Evolutionary conservation across 164 flowering plant genomes (phyloP).

Genomic region (Cinnamomum chago): DNA sequence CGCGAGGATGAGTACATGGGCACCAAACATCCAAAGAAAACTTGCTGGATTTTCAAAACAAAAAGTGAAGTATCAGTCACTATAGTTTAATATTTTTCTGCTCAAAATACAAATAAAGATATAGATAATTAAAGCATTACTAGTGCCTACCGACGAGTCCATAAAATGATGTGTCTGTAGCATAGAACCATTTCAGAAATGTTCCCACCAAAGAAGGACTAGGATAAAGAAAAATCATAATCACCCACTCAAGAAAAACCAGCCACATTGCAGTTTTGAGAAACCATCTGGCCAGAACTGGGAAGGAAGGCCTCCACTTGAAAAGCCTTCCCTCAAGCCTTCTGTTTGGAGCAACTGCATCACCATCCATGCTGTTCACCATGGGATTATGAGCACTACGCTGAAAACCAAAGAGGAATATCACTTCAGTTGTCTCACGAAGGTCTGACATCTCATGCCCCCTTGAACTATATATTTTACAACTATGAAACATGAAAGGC

Average conservation of each 20-base stretch:
- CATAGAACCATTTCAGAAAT: conserved; percentile 17
- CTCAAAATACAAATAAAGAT: background rate
- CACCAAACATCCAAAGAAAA: conserved; percentile 50
- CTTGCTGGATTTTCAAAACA: conserved; percentile 44
- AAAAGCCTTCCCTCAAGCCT: conserved; percentile 2
- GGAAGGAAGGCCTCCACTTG: conserved; percentile 18
- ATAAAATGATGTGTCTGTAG: conserved; percentile 33
- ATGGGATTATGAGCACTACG: conserved; percentile 12
- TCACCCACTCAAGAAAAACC: conserved; percentile 55
- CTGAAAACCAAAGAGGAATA: background rate
- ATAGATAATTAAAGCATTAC: background rate
- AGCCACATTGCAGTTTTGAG: conserved; percentile 56
- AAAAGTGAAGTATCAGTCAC: background rate
- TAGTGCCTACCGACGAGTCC: conserved; percentile 49
- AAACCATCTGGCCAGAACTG: conserved; percentile 35
- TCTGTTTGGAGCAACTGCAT: conserved; percentile 31
- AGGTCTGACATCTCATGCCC: background rate
- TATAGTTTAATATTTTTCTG: background rate
- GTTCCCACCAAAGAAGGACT: conserved; percentile 17
- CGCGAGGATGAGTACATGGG: conserved; percentile 58
- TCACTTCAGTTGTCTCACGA: background rate
- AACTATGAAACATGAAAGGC: background rate
- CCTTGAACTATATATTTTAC: background rate
- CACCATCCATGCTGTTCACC: conserved; percentile 21
- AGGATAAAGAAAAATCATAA: conserved; percentile 52